Percentiles rank a stretch among this genome's conserved stretches.
Conservation (phyloP, 306 rosid genomes). For the Nissolia schottii region DNA sequence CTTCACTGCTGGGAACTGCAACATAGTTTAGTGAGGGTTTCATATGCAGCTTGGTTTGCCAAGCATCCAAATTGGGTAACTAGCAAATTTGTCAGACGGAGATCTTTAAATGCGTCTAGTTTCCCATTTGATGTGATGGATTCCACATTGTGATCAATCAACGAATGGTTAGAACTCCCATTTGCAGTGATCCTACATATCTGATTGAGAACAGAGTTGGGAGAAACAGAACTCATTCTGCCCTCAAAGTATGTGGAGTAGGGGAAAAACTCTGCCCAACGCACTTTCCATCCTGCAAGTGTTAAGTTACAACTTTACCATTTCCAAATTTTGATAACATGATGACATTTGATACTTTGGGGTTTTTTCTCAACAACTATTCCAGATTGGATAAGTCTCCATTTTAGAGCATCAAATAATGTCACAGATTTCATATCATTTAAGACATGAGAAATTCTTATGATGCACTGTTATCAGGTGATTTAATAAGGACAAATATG, state of each 20-base stretch:
- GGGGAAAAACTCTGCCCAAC: conserved; percentile 65
- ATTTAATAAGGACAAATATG: background rate
- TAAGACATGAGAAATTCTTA: background rate
- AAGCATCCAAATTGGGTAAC: conserved; percentile 2
- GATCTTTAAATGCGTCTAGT: conserved; percentile 60
- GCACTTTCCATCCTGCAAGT: conserved; percentile 75
- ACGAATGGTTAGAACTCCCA: conserved; percentile 43
- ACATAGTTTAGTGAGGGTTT: background rate
- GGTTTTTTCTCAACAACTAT: background rate
- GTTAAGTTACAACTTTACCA: background rate
- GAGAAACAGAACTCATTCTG: conserved; percentile 59
- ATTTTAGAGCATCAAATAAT: background rate
- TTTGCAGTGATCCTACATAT: conserved; percentile 43
- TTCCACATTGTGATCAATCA: conserved; percentile 27
- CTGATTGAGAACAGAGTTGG: conserved; percentile 48
- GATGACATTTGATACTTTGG: background rate
- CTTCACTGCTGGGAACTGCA: conserved; percentile 27
- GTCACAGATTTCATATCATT: background rate
- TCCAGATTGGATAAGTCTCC: background rate
- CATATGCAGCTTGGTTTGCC: conserved; percentile 25
- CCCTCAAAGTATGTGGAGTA: conserved; percentile 80
- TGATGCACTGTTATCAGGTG: background rate
- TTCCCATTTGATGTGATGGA: conserved; percentile 57
- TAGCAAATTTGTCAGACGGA: conserved; percentile 15
- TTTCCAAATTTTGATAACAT: conserved; percentile 10